phyloP scores from a whole-genome alignment of 306 rosid species.

The Vigna radiata region DNA sequence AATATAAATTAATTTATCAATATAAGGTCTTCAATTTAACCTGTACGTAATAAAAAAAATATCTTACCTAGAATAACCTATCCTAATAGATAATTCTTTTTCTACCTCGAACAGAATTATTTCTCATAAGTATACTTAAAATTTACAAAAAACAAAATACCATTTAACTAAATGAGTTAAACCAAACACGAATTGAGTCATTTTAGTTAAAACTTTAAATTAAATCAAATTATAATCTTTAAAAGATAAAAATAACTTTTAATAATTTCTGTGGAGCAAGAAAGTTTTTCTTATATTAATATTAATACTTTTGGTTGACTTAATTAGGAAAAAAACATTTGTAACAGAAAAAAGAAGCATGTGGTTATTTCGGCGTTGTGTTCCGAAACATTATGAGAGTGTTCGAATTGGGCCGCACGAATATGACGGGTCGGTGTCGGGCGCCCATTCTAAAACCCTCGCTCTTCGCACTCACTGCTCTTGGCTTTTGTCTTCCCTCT shows the following conservation, averaged over 20 bases:
- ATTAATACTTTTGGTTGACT: no score
- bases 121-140: not conserved
- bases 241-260: not conserved
- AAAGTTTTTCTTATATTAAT: no score
- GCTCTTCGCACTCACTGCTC: not conserved
- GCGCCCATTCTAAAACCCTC: constrained; percentile 46
- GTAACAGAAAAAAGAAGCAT: constrained; percentile 6
- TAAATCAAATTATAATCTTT: not conserved
- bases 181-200: not conserved
- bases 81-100: not conserved
- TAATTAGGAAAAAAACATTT: constrained; percentile 44
- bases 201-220: not conserved
- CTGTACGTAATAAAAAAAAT: not conserved
- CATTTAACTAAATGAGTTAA: not conserved
- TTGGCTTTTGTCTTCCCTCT: not conserved
- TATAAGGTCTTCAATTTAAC: not conserved
- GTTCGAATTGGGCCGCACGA: constrained; percentile 38
- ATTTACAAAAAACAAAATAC: not conserved
- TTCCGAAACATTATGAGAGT: not conserved
- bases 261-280: not conserved
- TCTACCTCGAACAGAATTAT: not conserved
- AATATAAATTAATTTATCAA: not conserved
- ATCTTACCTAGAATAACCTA: not conserved
- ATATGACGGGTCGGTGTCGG: constrained; percentile 47
- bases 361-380: not conserved